phyloP scores from a whole-genome alignment of 345 rosid genomes.

The Lepidium didymum region DNA sequence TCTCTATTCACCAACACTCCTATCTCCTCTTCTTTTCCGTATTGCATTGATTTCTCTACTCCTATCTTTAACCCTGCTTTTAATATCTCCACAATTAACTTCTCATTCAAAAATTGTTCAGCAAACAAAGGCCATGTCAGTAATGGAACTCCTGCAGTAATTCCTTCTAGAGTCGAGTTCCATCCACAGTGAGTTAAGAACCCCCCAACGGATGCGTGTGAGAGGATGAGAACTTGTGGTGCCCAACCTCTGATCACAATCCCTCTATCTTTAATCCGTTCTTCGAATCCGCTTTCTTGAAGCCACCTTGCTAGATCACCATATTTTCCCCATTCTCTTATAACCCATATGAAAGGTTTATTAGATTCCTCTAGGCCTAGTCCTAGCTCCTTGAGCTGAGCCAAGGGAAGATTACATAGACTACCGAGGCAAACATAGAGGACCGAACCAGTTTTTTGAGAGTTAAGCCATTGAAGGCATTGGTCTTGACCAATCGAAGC shows the following conservation, averaged over 20 bases:
- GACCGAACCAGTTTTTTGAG: conserved; percentile 27
- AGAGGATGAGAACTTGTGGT: conserved; percentile 45
- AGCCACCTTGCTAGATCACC: conserved; percentile 33
- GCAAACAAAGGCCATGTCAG: conserved; percentile 27
- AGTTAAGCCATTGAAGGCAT: conserved; percentile 42
- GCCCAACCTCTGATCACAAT: conserved; percentile 50
- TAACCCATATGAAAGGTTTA: conserved; percentile 45
- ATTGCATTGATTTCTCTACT: not conserved
- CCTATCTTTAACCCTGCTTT: conserved; percentile 34
- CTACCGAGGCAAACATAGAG: conserved; percentile 53
- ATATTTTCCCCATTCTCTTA: conserved; percentile 20
- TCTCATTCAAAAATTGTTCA: conserved; percentile 28
- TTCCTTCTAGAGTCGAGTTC: conserved; percentile 51
- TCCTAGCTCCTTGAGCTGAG: conserved; percentile 43
- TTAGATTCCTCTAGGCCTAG: conserved; percentile 45
- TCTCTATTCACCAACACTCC: conserved; percentile 24
- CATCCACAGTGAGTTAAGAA: conserved; percentile 63
- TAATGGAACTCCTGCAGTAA: conserved; percentile 32
- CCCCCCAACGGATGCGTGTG: conserved; percentile 39
- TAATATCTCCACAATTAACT: conserved; percentile 18
- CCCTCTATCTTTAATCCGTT: conserved; percentile 37
- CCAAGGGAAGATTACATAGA: conserved; percentile 24
- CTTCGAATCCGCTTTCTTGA: conserved; percentile 31
- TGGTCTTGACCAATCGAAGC: conserved; percentile 23
- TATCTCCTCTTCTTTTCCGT: conserved; percentile 21